These are phyloP conservation scores for Bimuria novae-zelandiae DNA, from an alignment of 2,329 filamentous ascomycete species.

Conservation along the genomic window DNA sequence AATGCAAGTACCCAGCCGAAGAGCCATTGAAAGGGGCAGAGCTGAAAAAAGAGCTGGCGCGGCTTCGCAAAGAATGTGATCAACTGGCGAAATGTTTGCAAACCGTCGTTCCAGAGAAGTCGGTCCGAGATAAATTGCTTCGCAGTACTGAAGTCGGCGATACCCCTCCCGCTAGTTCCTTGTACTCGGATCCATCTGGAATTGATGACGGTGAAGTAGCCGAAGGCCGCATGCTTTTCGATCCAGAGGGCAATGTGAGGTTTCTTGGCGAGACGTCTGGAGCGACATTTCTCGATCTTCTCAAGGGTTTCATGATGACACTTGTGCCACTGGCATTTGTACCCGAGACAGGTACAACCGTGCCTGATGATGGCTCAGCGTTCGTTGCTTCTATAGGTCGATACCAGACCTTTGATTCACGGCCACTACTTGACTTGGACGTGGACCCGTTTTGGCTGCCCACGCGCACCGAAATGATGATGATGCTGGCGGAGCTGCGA, in stretches of 20 bases:
- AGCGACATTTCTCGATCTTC: conserved; percentile 30
- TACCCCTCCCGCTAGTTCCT: conserved; percentile 11
- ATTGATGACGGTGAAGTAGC: conserved; percentile 17
- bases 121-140: conserved; percentile 18
- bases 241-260: conserved; percentile 21
- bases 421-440: conserved; percentile 28
- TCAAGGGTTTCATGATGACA: conserved; percentile 33
- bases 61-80: conserved; percentile 26
- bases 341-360: conserved; percentile 13
- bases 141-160: conserved; percentile 16
- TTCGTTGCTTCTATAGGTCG: conserved; percentile 28
- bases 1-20: conserved; percentile 29
- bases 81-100: conserved; percentile 24
- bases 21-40: conserved; percentile 22
- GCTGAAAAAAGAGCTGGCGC: conserved; percentile 29
- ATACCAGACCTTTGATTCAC: conserved; percentile 36
- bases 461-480: conserved; percentile 20
- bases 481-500: conserved; percentile 28
- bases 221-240: conserved; percentile 25
- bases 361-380: conserved; percentile 19
- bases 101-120: conserved; percentile 19
- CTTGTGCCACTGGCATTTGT: conserved; percentile 24
- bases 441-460: conserved; percentile 36
- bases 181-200: conserved; percentile 12
- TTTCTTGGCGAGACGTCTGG: conserved; percentile 33